Conservation (phyloP, 2,329 filamentous ascomycete species). For the Aspergillus tanneri region DNA sequence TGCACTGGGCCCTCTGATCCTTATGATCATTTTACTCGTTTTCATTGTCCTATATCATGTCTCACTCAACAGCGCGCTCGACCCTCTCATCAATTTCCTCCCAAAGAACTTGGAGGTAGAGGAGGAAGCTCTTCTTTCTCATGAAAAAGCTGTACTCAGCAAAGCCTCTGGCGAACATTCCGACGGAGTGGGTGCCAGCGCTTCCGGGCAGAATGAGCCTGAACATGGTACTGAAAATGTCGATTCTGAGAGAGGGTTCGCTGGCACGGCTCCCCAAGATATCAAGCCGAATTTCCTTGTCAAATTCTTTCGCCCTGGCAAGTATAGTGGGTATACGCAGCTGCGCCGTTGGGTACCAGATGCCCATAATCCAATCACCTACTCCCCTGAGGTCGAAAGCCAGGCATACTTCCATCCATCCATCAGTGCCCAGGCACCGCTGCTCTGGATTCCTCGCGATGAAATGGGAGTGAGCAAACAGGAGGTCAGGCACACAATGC, state of each 20-base stretch:
- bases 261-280: slow-evolving; percentile 24
- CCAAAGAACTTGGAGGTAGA: slow-evolving; percentile 69
- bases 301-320: slow-evolving; percentile 72
- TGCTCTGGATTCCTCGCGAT: slow-evolving; percentile 85
- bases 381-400: slow-evolving; percentile 60
- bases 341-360: slow-evolving; percentile 69
- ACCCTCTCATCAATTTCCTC: slow-evolving; percentile 74
- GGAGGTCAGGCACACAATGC: slow-evolving; percentile 70
- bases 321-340: slow-evolving; percentile 69
- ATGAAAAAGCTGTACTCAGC: slow-evolving; percentile 27
- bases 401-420: slow-evolving; percentile 75
- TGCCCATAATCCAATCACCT: slow-evolving; percentile 55
- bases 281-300: slow-evolving; percentile 38
- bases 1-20: slow-evolving; percentile 65
- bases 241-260: slow-evolving; percentile 39
- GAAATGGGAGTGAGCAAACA: slow-evolving; percentile 70
- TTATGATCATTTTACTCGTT: slow-evolving; percentile 74
- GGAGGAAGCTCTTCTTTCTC: slow-evolving; percentile 50
- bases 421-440: slow-evolving; percentile 60
- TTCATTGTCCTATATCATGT: slow-evolving; percentile 76
- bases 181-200: slow-evolving; percentile 16
- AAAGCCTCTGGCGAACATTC: slow-evolving; percentile 24
- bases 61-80: slow-evolving; percentile 67
- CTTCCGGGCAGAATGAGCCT: slow-evolving; percentile 11
- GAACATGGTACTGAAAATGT: slow-evolving; percentile 31